Conservation (phyloP, 768 basidiomycete genomes). For the Mycena kentingensis region DNA sequence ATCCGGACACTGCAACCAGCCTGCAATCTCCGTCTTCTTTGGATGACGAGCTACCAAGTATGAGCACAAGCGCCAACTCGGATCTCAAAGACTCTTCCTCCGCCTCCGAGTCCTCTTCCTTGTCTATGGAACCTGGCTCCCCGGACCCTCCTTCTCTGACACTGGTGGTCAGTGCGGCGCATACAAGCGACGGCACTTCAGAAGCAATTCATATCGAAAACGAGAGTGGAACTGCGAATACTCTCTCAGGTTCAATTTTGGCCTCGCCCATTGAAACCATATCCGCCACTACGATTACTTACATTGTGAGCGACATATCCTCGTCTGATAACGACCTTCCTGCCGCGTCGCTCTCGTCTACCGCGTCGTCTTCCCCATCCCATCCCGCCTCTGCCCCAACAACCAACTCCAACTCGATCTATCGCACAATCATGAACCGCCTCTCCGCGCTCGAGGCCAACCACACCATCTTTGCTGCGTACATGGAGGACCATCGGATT, state of each 20-base stretch:
- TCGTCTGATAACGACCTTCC: too few relatives aligned
- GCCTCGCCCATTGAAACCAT: too few relatives aligned
- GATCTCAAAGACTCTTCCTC: neutral
- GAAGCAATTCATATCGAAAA: too few relatives aligned
- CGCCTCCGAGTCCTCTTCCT: too few relatives aligned
- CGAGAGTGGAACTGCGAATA: too few relatives aligned
- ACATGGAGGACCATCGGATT: slow-evolving; percentile 1
- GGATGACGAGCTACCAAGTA: neutral
- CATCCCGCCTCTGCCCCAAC: neutral
- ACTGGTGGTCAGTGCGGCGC: too few relatives aligned
- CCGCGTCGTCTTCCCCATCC: slow-evolving; percentile 1
- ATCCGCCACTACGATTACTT: too few relatives aligned
- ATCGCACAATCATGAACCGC: slow-evolving; percentile 94
- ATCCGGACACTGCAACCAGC: neutral
- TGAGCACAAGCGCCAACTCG: neutral
- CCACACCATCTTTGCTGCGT: slow-evolving; percentile 66
- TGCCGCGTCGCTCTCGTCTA: neutral
- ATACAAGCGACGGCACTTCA: too few relatives aligned
- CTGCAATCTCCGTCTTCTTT: neutral
- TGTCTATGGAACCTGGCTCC: too few relatives aligned
- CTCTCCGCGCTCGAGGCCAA: slow-evolving; percentile 83
- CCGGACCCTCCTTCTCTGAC: too few relatives aligned
- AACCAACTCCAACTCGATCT: slow-evolving; percentile 80
- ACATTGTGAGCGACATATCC: too few relatives aligned
- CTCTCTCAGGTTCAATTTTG: too few relatives aligned